Conservation (phyloP, 2,329 filamentous ascomycete species). For the Fusarium succisae region DNA sequence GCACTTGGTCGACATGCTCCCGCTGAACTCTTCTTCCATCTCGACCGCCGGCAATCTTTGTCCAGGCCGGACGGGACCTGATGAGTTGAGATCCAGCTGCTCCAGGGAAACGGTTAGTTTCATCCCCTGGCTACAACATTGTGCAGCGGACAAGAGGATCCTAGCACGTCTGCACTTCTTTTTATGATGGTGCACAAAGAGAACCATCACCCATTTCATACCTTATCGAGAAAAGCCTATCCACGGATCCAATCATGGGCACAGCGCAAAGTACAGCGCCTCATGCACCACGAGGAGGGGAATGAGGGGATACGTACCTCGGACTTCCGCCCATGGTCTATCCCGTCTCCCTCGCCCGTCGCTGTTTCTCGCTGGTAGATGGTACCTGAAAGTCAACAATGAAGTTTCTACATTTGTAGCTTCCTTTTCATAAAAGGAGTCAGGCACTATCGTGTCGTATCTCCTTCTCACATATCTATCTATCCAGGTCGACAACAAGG, state of each 20-base stretch:
- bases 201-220: conserved; percentile 25
- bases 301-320: conserved; percentile 27
- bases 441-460: conserved; percentile 7
- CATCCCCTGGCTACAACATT: conserved; percentile 31
- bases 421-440: not conserved
- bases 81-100: conserved; percentile 14
- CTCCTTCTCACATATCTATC: conserved; percentile 7
- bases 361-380: not conserved
- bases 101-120: conserved; percentile 24
- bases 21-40: not conserved
- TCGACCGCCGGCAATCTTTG: not conserved
- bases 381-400: not conserved
- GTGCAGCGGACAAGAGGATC: conserved; percentile 29
- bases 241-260: conserved; percentile 29
- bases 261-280: conserved; percentile 28
- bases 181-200: conserved; percentile 31
- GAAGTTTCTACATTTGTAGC: not conserved
- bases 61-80: conserved; percentile 26
- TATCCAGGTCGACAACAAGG: conserved; percentile 15
- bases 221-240: conserved; percentile 32
- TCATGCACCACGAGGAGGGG: conserved; percentile 33
- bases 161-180: conserved; percentile 32
- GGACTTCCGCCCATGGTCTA: not conserved
- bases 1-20: conserved; percentile 8
- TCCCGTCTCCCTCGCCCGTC: conserved; percentile 5